Percentiles rank a stretch among this genome's conserved stretches.
These are phyloP conservation scores for Globisporangium heterothallicum DNA, from an alignment of 352 stramenopile genomes.

Conservation along the genomic window DNA sequence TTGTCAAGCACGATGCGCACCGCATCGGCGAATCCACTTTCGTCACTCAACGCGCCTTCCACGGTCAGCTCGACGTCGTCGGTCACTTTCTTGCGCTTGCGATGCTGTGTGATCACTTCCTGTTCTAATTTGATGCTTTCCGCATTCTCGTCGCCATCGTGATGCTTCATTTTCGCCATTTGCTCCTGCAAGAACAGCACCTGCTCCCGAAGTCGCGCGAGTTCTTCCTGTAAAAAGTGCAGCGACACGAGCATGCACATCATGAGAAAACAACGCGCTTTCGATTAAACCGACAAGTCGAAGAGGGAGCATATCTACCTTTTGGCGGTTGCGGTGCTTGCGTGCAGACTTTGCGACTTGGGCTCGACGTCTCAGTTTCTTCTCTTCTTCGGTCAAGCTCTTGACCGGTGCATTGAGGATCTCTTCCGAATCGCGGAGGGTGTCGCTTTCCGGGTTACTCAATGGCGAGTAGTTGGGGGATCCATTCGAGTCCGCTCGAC, in stretches of 20 bases:
- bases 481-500: conserved; percentile 16
- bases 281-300: background rate
- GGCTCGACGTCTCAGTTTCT: conserved; percentile 70
- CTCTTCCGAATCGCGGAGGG: conserved; percentile 57
- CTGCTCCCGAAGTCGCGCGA: conserved; percentile 62
- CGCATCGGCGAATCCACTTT: conserved; percentile 16
- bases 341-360: conserved; percentile 79
- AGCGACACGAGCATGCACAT: background rate
- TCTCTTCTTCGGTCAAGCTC: conserved; percentile 79
- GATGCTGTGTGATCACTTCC: conserved; percentile 55
- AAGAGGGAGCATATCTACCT: no score
- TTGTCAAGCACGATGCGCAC: conserved; percentile 17
- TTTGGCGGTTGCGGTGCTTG: conserved; percentile 80
- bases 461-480: conserved; percentile 40
- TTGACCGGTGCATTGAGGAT: conserved; percentile 78
- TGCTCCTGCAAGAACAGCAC: conserved; percentile 74
- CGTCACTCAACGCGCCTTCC: conserved; percentile 25
- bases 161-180: conserved; percentile 64
- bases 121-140: conserved; percentile 44
- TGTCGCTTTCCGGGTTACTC: conserved; percentile 32
- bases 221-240: conserved; percentile 37
- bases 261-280: background rate
- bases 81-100: conserved; percentile 70
- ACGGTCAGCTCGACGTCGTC: conserved; percentile 22
- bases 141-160: conserved; percentile 27